Base-by-base conservation (phyloP, 768 basidiomycete genomes). In the Amanita exitialis region DNA sequence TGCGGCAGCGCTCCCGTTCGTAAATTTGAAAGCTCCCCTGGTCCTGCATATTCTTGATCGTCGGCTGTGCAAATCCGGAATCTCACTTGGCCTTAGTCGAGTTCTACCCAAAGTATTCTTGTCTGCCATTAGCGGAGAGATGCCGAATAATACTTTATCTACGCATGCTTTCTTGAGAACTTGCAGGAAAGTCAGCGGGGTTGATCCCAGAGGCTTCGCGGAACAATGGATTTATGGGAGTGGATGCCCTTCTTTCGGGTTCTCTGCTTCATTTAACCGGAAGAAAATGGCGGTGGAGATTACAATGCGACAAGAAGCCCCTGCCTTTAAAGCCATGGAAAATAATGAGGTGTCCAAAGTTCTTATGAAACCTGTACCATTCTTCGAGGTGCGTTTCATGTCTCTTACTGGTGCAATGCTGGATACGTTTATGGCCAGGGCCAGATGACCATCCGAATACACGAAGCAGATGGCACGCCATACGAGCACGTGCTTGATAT, bases 141-240 rank as follows among this genome's bases (percentile, higher is more conserved):
- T 95, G 59, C 76, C 74, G 23, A 86, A 86, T 59, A 94, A 92
- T 62, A 77, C 82, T 18, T 72, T 99, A 7, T 90, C 91, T 0
- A 98, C 96, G 0, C 85, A 90, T 55, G 78, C 82, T 18, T 98
- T 99, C 68, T 75, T 98, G 53, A 72, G 92, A 52, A 92, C 81
- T 39, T 98, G 94, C 61, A 75, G 94, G 58, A 98, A 94, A 66
- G 87, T 94, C 54, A 90, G 89, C 61, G 90, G 93, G 8, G 86
- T 90, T 15, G 95, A 98, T 61, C 77, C 87, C 20, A 77, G 87
- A 49, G 78, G 80, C 25, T 99, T 99, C 62, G 90, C 91, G n/a
- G 93, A 98, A 61, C 95, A 98, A 64, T 99, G 96, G 96, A 91
- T 99, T 55, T 96, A 93, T 61, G 94, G 94, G 10, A 92, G 89